Percentiles rank a stretch among this genome's conserved stretches.
Conservation (phyloP, 441 rosid genomes). For the Gossypium gossypioides region DNA sequence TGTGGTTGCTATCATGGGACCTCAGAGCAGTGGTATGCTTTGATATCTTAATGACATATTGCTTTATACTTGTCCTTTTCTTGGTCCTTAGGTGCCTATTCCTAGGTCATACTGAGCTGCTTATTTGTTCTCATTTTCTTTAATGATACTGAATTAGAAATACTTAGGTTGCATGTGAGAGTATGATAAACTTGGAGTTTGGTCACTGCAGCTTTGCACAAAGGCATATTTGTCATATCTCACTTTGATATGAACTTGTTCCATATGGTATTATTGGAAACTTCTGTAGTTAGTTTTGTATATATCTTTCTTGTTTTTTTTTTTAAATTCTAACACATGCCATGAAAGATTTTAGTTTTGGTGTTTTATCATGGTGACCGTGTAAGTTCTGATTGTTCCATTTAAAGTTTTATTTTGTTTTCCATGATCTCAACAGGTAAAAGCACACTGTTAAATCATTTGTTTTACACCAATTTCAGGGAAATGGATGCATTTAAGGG, state of each 20-base stretch:
- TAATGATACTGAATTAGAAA: background rate
- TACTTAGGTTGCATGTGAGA: background rate
- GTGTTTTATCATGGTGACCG: background rate
- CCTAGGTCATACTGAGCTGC: background rate
- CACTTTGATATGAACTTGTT: background rate
- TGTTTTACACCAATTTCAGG: constrained; percentile 82
- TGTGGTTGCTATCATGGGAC: constrained; percentile 96
- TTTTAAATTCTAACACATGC: background rate
- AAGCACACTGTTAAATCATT: constrained; percentile 83
- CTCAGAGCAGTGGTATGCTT: constrained; percentile 92
- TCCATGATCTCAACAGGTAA: constrained; percentile 61
- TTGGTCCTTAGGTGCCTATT: background rate
- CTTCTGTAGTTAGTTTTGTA: background rate
- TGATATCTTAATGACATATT: background rate
- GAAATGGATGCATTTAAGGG: constrained; percentile 99
- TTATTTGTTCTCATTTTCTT: background rate
- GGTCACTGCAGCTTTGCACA: background rate
- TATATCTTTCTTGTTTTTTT: background rate
- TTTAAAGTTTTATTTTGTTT: constrained; percentile 18
- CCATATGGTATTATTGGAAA: background rate
- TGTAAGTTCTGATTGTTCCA: background rate
- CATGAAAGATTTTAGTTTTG: background rate
- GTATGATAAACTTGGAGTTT: background rate
- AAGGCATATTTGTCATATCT: background rate
- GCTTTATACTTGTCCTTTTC: background rate